These are phyloP conservation scores for Escovopsis weberi DNA, from an alignment of 2,329 filamentous ascomycete genomes.

Conservation along the genomic window DNA sequence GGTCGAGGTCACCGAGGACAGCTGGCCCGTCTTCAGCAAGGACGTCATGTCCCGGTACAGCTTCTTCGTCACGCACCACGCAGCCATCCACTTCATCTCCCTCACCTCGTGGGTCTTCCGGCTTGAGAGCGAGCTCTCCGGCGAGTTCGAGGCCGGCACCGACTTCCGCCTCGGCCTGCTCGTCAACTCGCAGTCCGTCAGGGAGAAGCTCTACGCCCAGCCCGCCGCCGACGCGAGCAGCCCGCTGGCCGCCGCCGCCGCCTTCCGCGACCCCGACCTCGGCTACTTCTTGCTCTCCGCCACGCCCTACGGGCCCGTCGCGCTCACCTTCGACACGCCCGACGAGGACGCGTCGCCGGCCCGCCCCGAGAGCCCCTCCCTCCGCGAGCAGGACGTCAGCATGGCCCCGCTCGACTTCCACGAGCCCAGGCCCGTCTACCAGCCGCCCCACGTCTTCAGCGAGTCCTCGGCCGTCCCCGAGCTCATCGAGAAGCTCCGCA, in stretches of 20 bases:
- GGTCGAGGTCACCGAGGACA: conserved; percentile 38
- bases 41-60: conserved; percentile 48
- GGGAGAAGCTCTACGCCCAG: conserved; percentile 44
- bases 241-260: conserved; percentile 38
- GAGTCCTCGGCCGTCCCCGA: conserved; percentile 39
- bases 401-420: conserved; percentile 36
- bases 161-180: conserved; percentile 48
- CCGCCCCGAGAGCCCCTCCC: conserved; percentile 25
- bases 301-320: conserved; percentile 42
- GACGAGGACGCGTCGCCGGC: conserved; percentile 30
- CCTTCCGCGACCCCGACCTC: conserved; percentile 45
- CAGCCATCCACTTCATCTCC: conserved; percentile 45
- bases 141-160: conserved; percentile 40
- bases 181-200: conserved; percentile 41
- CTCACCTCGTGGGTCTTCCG: conserved; percentile 49
- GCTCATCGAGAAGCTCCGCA: conserved; percentile 41
- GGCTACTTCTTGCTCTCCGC: conserved; percentile 49
- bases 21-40: conserved; percentile 48
- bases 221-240: conserved; percentile 28
- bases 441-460: conserved; percentile 46
- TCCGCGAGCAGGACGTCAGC: conserved; percentile 26
- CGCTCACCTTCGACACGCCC: conserved; percentile 44
- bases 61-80: conserved; percentile 47
- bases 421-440: conserved; percentile 52
- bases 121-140: conserved; percentile 44